phyloP scores from a whole-genome alignment of 495 filamentous ascomycete genomes.

The Hyaloscypha hepaticicola region DNA sequence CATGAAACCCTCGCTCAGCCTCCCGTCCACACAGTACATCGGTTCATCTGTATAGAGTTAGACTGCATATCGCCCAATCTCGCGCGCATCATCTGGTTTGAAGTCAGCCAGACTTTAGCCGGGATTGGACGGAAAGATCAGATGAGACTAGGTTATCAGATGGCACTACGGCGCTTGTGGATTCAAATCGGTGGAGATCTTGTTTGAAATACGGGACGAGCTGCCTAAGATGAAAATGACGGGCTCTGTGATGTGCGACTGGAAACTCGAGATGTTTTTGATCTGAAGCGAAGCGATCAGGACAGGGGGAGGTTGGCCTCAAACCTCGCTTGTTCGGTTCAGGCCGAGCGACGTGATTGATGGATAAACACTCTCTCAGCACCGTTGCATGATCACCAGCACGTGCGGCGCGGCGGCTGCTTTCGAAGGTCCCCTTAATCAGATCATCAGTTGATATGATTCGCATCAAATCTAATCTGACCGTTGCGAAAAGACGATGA shows the following conservation, averaged over 20 bases:
- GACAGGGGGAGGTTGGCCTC: not conserved
- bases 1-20: conserved; percentile 4
- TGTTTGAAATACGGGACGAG: conserved; percentile 6
- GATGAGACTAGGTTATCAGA: not conserved
- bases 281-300: conserved; percentile 20
- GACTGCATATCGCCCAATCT: not conserved
- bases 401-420: not conserved
- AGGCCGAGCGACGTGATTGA: not conserved
- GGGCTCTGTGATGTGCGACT: conserved; percentile 2
- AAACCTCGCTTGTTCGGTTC: not conserved
- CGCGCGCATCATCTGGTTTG: not conserved
- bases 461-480: not conserved
- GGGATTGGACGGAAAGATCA: not conserved
- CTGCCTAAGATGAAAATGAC: not conserved
- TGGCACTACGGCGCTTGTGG: not conserved
- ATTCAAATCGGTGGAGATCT: not conserved
- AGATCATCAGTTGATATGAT: not conserved
- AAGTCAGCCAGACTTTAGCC: not conserved
- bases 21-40: not conserved
- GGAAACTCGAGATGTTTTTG: conserved; percentile 20
- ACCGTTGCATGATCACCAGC: not conserved
- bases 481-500: not conserved
- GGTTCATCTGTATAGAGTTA: not conserved
- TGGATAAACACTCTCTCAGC: not conserved
- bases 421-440: not conserved